A percentile compares a stretch with the other conserved stretches of the same genome.
Conservation (phyloP, 768 basidiomycete species). For the Podaxis sp. region DNA sequence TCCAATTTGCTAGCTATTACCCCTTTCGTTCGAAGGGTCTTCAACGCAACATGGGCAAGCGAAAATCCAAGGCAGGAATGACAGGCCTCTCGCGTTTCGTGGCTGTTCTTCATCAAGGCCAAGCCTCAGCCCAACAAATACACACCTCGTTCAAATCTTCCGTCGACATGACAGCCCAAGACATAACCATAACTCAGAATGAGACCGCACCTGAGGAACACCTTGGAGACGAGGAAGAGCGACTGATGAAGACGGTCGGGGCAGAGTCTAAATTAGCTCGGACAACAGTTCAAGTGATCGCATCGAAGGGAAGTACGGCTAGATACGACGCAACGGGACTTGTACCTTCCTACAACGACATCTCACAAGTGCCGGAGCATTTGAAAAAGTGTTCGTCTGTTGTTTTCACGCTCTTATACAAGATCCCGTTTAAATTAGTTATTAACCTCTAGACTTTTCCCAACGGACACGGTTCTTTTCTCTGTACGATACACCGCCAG, state of each 20-base stretch:
- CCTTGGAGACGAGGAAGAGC: neutral
- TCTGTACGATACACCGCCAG: constrained; percentile 58
- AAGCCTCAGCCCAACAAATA: neutral
- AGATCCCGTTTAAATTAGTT: neutral
- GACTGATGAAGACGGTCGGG: neutral
- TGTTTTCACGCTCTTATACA: neutral
- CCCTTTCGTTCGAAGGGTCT: neutral
- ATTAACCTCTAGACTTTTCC: constrained; percentile 59
- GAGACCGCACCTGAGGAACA: neutral
- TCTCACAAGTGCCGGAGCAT: constrained; percentile 68
- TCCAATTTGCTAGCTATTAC: neutral
- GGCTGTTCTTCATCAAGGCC: neutral
- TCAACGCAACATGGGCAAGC: constrained; percentile 11
- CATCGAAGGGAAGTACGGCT: constrained; percentile 7
- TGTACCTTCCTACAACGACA: constrained; percentile 64
- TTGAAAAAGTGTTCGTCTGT: constrained; percentile 74
- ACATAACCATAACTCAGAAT: neutral
- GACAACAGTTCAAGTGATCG: neutral
- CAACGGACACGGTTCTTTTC: constrained; percentile 84
- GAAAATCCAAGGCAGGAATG: constrained; percentile 6
- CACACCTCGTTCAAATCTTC: neutral
- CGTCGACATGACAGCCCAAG: neutral
- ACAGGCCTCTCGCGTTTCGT: constrained; percentile 8
- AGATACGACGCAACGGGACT: constrained; percentile 69
- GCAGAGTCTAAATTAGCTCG: neutral